Base-by-base conservation (phyloP, 805 yeast genomes). In the Tanozyma kutaoensis region DNA sequence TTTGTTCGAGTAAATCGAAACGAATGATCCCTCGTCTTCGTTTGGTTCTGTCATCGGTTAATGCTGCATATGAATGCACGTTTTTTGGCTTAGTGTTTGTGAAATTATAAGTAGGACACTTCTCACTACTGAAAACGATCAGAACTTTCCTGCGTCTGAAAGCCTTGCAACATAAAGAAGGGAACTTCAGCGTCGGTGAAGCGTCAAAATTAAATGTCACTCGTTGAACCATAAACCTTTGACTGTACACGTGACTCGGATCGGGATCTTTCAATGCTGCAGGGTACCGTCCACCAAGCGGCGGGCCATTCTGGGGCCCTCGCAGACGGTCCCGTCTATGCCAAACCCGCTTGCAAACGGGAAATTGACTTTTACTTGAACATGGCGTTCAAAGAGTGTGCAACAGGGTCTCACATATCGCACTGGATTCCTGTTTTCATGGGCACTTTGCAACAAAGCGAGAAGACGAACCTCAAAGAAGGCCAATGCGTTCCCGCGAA, bases 241-340 rank as follows among this genome's bases (percentile, higher is more conserved):
- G 9, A 17, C 20, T 17, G 10, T 17, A 15, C 19, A 1, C 19
- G 36, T 38, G 42, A 23, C 29, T 15, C 34, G n/a, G n/a, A n/a
- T n/a, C n/a, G n/a, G n/a, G n/a, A n/a, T n/a, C n/a, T n/a, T n/a
- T n/a, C n/a, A n/a, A n/a, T n/a, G n/a, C n/a, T 39, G 22, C 19
- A 26, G 1, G 38, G 40, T 9, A 29, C 38, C 3, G 30, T 24
- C 3, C 81, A 79, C 43, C 78, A 74, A 50, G 97, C 91, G 3
- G 97, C 96, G 0, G 98, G 98, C 5, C 98, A 88, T 43, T 80
- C 64, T 5, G 97, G 95, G 0, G 68, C 78, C 3, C 39, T 82
- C 28, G 66, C 69, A 5, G 69, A 67, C 22, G 93, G 85, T 0
- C 51, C 69, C 6, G 53, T 88, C 11, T 77, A 86, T 37, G 69